Conservation (phyloP, 495 filamentous ascomycete genomes). For the Penicillium silybi region DNA sequence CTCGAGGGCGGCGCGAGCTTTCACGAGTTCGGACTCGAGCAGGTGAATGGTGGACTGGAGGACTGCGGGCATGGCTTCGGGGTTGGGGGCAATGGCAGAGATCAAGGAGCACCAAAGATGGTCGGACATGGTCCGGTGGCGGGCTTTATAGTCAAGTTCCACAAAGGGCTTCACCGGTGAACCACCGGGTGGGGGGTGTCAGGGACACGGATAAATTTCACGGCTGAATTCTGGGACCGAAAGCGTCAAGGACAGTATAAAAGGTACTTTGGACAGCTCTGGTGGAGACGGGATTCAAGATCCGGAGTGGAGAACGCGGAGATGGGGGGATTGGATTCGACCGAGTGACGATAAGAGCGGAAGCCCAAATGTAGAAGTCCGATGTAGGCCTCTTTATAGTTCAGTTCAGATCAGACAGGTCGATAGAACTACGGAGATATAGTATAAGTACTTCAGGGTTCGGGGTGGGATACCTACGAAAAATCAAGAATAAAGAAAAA, state of each 20-base stretch:
- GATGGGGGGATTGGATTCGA: slow-evolving; percentile 9
- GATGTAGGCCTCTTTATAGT: background rate
- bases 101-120: slow-evolving; percentile 35
- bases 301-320: slow-evolving; percentile 7
- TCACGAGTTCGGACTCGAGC: slow-evolving; percentile 42
- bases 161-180: background rate
- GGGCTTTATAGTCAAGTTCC: slow-evolving; percentile 1
- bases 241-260: slow-evolving; percentile 1
- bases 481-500: background rate
- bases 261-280: background rate
- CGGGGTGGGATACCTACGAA: background rate
- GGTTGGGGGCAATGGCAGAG: slow-evolving; percentile 31
- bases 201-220: slow-evolving; percentile 6
- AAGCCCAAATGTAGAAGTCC: slow-evolving; percentile 14
- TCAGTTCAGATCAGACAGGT: background rate
- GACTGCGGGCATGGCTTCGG: slow-evolving; percentile 38
- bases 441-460: background rate
- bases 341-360: slow-evolving; percentile 12
- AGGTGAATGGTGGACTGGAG: slow-evolving; percentile 45
- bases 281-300: slow-evolving; percentile 8
- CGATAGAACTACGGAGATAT: background rate
- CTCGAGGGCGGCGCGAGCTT: slow-evolving; percentile 40
- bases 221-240: background rate
- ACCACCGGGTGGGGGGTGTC: background rate
- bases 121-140: slow-evolving; percentile 32